Base-by-base conservation (phyloP, 1,284 basidiomycete genomes). In the Kalmanozyma brasiliensis region DNA sequence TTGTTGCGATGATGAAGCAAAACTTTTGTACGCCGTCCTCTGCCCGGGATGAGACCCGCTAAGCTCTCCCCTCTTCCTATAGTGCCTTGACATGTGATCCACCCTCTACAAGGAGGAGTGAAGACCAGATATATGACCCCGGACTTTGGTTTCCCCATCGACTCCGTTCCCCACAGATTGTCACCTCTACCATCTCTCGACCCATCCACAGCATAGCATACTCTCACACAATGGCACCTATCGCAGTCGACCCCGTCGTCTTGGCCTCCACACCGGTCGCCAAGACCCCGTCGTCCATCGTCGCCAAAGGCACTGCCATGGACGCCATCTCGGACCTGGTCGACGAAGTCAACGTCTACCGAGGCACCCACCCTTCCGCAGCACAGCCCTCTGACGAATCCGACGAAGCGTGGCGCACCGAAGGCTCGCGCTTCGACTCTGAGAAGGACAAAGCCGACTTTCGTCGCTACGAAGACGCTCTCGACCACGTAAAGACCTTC, bases 401-500 rank as follows among this genome's bases (percentile, higher is more conserved):
- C 10, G 71, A 73, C 52, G 56, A 64, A 14, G 53, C 53, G 6
- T 73, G 73, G 69, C 42, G 64, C 1, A 60, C 53, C 13, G 56
- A 61, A 23, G 56, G 59, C 14, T 87, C 90, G 22, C 82, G 86
- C 67, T 91, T 93, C 76, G 90, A 91, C 80, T 82, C 85, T 14
- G 83, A 85, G n/a, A 91, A 91, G 82, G 90, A 94, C 85, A 93
- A 93, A 84, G 73, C 85, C 4, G 70, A 63, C 13, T 85, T 85
- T 71, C 77, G 85, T 24, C 78, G 84, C 42, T 85, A 84, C 72
- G 84, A 76, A 49, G 82, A 82, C 20, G 92, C 92, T 7, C 91
- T 91, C 77, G 91, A 93, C 71, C 88, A 90, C 47, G 92, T 94
- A 83, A 93, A 91, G 84, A 85, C 85, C 29, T 93, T 94, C 78